Evolutionary conservation across 2,329 filamentous ascomycete genomes (phyloP).

Genomic region (Microsporum ferrugineum): DNA sequence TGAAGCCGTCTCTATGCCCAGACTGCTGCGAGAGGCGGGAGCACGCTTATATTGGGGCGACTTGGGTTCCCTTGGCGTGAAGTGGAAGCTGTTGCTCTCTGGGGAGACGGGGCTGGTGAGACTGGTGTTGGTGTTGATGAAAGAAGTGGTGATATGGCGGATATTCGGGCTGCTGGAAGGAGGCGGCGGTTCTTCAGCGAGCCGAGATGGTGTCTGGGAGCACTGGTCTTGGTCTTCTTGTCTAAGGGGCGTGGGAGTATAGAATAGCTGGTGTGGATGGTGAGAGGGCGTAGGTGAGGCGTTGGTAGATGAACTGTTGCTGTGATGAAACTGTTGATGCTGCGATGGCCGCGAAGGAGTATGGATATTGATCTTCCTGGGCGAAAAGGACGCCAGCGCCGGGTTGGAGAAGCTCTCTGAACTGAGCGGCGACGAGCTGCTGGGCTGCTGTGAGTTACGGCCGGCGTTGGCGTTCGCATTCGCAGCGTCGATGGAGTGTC

Average conservation of each 20-base stretch:
- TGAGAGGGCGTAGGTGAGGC: constrained; percentile 16
- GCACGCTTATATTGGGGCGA: constrained; percentile 25
- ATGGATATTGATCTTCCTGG: constrained; percentile 15
- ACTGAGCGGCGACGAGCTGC: constrained; percentile 16
- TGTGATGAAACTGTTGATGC: constrained; percentile 8
- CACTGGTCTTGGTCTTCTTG: neutral
- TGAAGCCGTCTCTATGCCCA: constrained; percentile 40
- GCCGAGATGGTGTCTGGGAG: neutral
- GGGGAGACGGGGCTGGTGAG: constrained; percentile 2
- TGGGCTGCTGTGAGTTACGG: constrained; percentile 8
- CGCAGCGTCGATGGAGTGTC: constrained; percentile 10
- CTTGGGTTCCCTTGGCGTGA: constrained; percentile 9
- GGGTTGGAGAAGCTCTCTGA: constrained; percentile 19
- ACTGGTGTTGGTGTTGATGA: constrained; percentile 4
- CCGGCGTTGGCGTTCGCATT: constrained; percentile 1
- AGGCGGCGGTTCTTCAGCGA: constrained; percentile 3
- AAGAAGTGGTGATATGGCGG: constrained; percentile 10
- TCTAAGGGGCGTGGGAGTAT: constrained; percentile 12
- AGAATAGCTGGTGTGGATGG: neutral
- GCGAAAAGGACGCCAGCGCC: constrained; percentile 18
- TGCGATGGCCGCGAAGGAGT: constrained; percentile 3
- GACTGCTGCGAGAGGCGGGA: constrained; percentile 38
- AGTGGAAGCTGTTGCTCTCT: neutral
- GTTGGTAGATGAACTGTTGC: constrained; percentile 3
- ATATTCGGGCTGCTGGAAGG: constrained; percentile 18